Evolutionary conservation across 139 green algal genomes (phyloP).

Genomic region (Closterium sp.): DNA sequence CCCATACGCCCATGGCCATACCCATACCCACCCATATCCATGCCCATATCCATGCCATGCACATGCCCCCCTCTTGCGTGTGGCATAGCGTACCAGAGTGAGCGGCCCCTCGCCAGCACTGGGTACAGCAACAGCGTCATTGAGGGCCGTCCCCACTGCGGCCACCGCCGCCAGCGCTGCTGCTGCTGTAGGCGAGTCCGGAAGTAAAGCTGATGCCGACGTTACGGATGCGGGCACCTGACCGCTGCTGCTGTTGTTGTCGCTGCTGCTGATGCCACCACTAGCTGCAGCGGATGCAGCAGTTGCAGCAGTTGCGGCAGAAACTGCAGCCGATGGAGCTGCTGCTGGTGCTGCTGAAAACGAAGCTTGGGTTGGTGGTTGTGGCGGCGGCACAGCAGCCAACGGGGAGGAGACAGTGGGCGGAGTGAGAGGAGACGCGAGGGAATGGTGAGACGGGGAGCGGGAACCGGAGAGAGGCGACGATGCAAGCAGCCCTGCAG

Average conservation of each 20-base stretch:
- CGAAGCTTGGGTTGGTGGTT: background rate
- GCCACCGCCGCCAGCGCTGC: constrained; percentile 20
- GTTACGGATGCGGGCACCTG: background rate
- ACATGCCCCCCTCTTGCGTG: background rate
- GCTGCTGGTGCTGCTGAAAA: background rate
- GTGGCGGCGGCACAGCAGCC: background rate
- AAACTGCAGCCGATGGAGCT: background rate
- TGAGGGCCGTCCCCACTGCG: constrained; percentile 2
- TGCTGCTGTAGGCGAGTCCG: constrained; percentile 22
- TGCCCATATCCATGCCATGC: background rate
- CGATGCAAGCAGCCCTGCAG: background rate
- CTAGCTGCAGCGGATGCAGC: background rate
- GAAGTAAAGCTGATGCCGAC: background rate
- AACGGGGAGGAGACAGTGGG: background rate
- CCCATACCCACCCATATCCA: background rate
- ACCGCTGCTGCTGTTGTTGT: background rate
- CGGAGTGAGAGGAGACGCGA: background rate
- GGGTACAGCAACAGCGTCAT: background rate
- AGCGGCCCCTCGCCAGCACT: background rate
- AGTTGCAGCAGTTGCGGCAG: background rate
- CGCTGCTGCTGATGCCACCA: background rate
- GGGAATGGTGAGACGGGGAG: background rate
- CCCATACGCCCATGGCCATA: too few species aligned
- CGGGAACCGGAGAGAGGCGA: background rate
- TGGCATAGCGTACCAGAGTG: background rate